A percentile compares a stretch with the other conserved stretches of the same genome.
phyloP scores from a whole-genome alignment of 192 early-diverging fungal species.

The Coemansia sp. region DNA sequence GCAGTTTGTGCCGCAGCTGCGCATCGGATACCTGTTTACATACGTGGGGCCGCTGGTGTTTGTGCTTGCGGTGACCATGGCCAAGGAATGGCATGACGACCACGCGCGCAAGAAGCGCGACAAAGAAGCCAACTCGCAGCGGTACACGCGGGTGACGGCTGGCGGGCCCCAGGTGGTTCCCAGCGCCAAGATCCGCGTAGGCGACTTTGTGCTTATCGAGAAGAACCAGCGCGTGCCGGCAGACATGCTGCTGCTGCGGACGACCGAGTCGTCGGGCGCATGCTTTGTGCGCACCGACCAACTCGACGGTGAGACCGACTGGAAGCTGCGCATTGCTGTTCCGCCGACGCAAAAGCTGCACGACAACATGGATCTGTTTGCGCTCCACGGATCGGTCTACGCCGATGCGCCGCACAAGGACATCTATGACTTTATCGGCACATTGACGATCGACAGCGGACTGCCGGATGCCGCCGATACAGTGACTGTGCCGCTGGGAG shows the following conservation, averaged over 20 bases:
- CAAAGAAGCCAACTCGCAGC: conserved; percentile 87
- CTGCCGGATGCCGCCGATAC: not conserved
- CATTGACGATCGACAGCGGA: conserved; percentile 53
- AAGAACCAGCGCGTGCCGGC: conserved; percentile 93
- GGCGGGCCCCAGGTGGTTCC: conserved; percentile 65
- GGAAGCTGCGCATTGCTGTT: conserved; percentile 91
- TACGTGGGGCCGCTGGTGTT: conserved; percentile 95
- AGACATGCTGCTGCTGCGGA: conserved; percentile 85
- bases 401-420: conserved; percentile 92
- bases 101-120: conserved; percentile 78
- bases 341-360: conserved; percentile 76
- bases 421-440: conserved; percentile 90
- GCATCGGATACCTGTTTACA: conserved; percentile 81
- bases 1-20: conserved; percentile 87
- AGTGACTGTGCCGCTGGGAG: conserved; percentile 66
- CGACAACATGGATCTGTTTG: conserved; percentile 62
- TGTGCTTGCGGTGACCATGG: conserved; percentile 87
- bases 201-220: conserved; percentile 81
- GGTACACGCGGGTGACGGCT: conserved; percentile 67
- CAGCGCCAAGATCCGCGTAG: conserved; percentile 84
- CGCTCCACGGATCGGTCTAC: conserved; percentile 73
- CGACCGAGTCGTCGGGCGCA: conserved; percentile 79
- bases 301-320: conserved; percentile 97
- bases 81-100: conserved; percentile 92
- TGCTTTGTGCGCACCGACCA: conserved; percentile 98